phyloP scores from a whole-genome alignment of 202 grass and related monocot species.

The Setaria viridis region DNA sequence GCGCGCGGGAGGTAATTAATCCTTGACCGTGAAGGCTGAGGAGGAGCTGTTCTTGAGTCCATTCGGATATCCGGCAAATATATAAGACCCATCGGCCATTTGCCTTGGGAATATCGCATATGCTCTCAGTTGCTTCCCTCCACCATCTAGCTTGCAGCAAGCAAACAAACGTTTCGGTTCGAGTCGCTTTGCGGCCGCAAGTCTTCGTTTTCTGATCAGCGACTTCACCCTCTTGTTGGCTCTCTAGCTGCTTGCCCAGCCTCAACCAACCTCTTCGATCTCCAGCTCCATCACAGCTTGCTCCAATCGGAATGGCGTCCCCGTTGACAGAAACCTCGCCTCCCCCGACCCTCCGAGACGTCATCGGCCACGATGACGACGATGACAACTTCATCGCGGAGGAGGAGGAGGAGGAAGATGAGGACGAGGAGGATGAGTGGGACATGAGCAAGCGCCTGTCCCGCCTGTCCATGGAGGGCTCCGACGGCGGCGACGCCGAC shows the following conservation, averaged over 20 bases:
- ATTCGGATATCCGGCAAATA: background rate
- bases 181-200: slow-evolving; percentile 21
- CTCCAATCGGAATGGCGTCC: slow-evolving; percentile 45
- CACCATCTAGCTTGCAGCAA: slow-evolving; percentile 38
- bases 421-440: slow-evolving; percentile 29
- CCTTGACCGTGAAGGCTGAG: too few relatives aligned
- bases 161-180: slow-evolving; percentile 36
- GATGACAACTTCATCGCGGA: slow-evolving; percentile 24
- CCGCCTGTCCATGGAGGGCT: slow-evolving; percentile 56
- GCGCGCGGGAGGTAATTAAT: too few relatives aligned
- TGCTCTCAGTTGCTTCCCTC: slow-evolving; percentile 4
- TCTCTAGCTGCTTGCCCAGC: background rate
- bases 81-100: slow-evolving; percentile 31
- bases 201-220: background rate
- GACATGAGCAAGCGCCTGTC: slow-evolving; percentile 55
- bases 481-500: slow-evolving; percentile 68
- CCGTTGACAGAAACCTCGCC: slow-evolving; percentile 22
- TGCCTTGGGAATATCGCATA: slow-evolving; percentile 31
- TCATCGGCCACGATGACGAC: slow-evolving; percentile 41
- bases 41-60: background rate
- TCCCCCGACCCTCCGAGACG: slow-evolving; percentile 40
- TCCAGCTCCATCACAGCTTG: background rate
- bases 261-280: background rate
- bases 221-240: background rate
- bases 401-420: slow-evolving; percentile 1